Evolutionary conservation across 1,284 basidiomycete genomes (phyloP), one percentile per base, ranked within the genome.

Genomic region (Coriolopsis trogii): DNA sequence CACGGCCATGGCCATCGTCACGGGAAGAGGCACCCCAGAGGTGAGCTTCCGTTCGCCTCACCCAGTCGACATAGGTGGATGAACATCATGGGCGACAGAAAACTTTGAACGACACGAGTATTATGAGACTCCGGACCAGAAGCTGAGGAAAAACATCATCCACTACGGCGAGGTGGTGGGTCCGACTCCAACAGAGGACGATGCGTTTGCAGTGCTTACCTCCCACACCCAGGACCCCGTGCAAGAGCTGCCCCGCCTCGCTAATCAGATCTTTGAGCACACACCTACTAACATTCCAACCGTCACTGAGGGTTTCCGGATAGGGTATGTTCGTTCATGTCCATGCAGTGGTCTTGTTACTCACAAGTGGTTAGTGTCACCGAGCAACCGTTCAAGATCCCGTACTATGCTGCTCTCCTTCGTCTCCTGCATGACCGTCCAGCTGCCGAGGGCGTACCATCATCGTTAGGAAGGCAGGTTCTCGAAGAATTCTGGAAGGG

Each of bases 321-420:
- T 87, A 69, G 88, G 81, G 91, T 91, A 61, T 38, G 74, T 72
- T 28, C 51, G 15, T 26, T 38, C 24, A 12, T 2, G 8, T 23
- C 18, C 7, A 18, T 25, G 25, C 21, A 5, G 30, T 9, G 24
- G 30, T 13, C 4, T 23, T 10, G 12, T n/a, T n/a, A 34, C 41
- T 55, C 18, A 49, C 12, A 1, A 1, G 13, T 4, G 10, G 18
- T 2, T 30, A 86, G 86, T 24, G 81, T 95, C 41, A 92, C 88
- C 0, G 92, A 97, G 70, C 86, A 95, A 63, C 94, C 94, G 0
- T 94, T 85, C 76, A 98, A 98, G 75, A 89, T 91, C 41, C 88
- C 91, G 0, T 90, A 87, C 67, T 94, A 93, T 70, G 91, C 90
- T 10, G 82, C 90, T 9, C 72, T 96, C n/a, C 78, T 96, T 29